Conservation (phyloP, 306 rosid genomes). For the Prunus campanulata region DNA sequence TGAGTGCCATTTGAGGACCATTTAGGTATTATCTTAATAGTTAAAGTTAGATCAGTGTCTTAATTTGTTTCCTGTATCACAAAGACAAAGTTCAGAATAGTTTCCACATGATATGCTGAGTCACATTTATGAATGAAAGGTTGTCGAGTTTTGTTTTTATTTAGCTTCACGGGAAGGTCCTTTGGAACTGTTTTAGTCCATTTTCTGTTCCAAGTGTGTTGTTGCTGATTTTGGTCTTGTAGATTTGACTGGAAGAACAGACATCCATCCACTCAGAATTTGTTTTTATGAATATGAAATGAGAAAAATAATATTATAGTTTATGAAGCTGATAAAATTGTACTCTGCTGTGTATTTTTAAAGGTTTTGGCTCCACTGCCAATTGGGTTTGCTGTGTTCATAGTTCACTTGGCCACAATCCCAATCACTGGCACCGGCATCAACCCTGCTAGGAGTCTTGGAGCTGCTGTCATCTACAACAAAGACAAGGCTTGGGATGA, state of each 20-base stretch:
- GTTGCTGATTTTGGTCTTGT: not conserved
- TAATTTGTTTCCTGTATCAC: not conserved
- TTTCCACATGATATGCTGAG: not conserved
- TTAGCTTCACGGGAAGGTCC: not conserved
- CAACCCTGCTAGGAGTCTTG: slow-evolving; percentile 94
- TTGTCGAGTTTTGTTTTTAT: slow-evolving; percentile 9
- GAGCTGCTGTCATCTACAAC: slow-evolving; percentile 74
- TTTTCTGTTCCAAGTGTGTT: not conserved
- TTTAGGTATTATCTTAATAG: not conserved
- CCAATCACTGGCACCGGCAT: slow-evolving; percentile 92
- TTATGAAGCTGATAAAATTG: not conserved
- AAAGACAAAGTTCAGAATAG: too few relatives aligned
- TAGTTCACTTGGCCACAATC: slow-evolving; percentile 96
- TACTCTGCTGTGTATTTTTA: not conserved
- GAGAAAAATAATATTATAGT: too few relatives aligned
- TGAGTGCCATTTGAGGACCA: not conserved
- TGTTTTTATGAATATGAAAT: not conserved
- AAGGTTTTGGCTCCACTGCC: slow-evolving; percentile 98
- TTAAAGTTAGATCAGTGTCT: not conserved
- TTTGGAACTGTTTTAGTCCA: slow-evolving; percentile 8
- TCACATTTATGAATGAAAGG: slow-evolving; percentile 14
- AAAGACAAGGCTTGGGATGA: slow-evolving; percentile 63
- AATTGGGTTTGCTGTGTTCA: slow-evolving; percentile 93
- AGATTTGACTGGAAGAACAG: not conserved
- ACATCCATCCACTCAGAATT: not conserved